Evolutionary conservation across 306 rosid genomes (phyloP).

Genomic region (Arachis hypogaea): DNA sequence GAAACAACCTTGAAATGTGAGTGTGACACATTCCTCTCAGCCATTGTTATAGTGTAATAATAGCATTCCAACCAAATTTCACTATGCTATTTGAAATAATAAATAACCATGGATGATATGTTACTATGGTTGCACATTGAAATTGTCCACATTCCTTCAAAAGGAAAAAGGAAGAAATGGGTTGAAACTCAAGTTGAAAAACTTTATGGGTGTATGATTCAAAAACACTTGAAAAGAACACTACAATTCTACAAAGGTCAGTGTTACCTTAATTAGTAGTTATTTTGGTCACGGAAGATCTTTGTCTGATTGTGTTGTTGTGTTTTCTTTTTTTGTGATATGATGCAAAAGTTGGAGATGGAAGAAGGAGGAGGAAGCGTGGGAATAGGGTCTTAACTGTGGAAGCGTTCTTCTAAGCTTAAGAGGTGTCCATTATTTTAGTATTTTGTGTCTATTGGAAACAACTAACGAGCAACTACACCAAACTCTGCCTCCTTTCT

Average conservation of each 20-base stretch:
- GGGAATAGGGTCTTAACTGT: conserved; percentile 45
- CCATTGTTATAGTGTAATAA: conserved; percentile 47
- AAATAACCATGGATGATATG: conserved; percentile 2
- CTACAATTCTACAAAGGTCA: neutral
- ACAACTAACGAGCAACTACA: neutral
- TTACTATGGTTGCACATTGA: neutral
- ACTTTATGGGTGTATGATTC: too few relatives aligned
- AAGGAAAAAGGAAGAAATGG: neutral
- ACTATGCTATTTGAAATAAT: neutral
- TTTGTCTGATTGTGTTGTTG: neutral
- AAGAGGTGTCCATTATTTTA: conserved; percentile 12
- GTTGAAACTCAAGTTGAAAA: neutral
- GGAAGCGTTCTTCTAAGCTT: conserved; percentile 40
- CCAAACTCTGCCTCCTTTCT: conserved; percentile 19
- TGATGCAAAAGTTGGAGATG: neutral
- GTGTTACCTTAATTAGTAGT: neutral
- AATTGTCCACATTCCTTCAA: neutral
- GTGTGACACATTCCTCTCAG: conserved; percentile 46
- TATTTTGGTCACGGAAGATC: conserved; percentile 8
- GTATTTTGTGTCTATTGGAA: neutral
- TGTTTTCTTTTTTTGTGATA: neutral
- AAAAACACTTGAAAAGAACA: too few relatives aligned
- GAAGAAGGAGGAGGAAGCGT: conserved; percentile 30
- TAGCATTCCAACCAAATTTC: conserved; percentile 10
- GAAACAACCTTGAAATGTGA: conserved; percentile 44